These are phyloP conservation scores for Candida loeiensis DNA, from an alignment of 805 yeast genomes.

Conservation along the genomic window DNA sequence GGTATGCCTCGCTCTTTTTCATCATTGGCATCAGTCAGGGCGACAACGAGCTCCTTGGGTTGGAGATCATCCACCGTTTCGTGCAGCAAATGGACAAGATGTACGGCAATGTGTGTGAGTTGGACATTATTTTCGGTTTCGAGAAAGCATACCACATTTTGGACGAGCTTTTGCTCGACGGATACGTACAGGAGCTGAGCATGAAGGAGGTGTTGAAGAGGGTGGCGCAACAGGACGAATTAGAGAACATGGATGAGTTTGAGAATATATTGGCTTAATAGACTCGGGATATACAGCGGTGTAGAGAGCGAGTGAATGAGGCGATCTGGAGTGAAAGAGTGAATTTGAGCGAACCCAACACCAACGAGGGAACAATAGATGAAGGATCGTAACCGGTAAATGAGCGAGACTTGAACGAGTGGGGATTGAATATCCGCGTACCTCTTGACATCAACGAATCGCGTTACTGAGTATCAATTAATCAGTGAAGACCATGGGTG, in stretches of 20 bases:
- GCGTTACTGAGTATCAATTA: too few relatives aligned
- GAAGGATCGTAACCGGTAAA: too few relatives aligned
- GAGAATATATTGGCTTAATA: slow-evolving; percentile 33
- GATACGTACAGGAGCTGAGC: slow-evolving; percentile 80
- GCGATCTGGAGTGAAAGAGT: background rate
- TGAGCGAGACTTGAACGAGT: too few relatives aligned
- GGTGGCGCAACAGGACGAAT: slow-evolving; percentile 80
- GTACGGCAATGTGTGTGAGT: slow-evolving; percentile 93
- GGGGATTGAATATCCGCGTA: too few relatives aligned
- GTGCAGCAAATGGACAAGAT: slow-evolving; percentile 96
- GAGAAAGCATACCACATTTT: slow-evolving; percentile 88
- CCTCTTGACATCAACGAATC: too few relatives aligned
- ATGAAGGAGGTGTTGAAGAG: slow-evolving; percentile 73
- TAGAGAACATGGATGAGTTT: slow-evolving; percentile 73
- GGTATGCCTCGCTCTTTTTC: slow-evolving; percentile 92
- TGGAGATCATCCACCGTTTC: slow-evolving; percentile 86
- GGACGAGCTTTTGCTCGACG: slow-evolving; percentile 87
- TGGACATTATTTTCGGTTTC: slow-evolving; percentile 95
- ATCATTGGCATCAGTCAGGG: slow-evolving; percentile 78
- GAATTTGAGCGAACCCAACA: too few relatives aligned
- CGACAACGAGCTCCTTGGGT: slow-evolving; percentile 81
- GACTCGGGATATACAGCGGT: background rate
- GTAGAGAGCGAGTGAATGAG: background rate
- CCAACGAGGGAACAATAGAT: too few relatives aligned
- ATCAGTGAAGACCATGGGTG: too few relatives aligned